Base-by-base conservation (phyloP, 805 yeast species). In the Suhomyces faveliae region DNA sequence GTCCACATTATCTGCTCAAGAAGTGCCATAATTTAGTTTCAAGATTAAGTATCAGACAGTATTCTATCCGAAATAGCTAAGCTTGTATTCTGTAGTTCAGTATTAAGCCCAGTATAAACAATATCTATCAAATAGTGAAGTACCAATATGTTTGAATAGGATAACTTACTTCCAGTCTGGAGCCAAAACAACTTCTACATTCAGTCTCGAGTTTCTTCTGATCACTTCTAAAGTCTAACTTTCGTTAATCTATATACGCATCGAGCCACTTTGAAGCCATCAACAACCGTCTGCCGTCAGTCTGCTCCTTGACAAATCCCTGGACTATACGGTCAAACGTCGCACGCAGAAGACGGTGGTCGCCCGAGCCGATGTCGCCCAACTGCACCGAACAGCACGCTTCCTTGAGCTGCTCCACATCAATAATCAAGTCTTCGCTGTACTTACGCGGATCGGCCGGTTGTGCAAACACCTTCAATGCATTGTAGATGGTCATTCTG, bases 251-350 rank as follows among this genome's bases (percentile, higher is more conserved):
- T 30, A 73, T 64, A 53, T 73, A 76, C 3, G 80, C 78, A 45
- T 79, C 78, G 29, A 87, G 66, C 71, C 90, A 87, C 50, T 78
- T 80, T 27, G 76, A 70, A 4, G 86, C 89, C 56, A 78, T 66
- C 58, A 90, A 86, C 20, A 77, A 59, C 48, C 71, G 74, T 46
- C 78, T 79, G 0, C 87, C 87, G 49, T 82, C 75, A 64, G 82
- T 68, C 50, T 75, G 80, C 52, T 76, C 79, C 42, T 73, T 76
- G 24, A 76, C 74, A 61, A 85, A 89, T 5, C 79, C 79, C 13
- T 71, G 67, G 9, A 87, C 70, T 35, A 84, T 70, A 9, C 61
- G 60, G 27, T 76, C 79, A 44, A 87, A 74, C 22, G 82, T 81
- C 1, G 62, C 52, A 5, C 74, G 57, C 5, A 67, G 55, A 23